phyloP scores from a whole-genome alignment of 2,329 filamentous ascomycete genomes.

The Xylariaceae sp. region DNA sequence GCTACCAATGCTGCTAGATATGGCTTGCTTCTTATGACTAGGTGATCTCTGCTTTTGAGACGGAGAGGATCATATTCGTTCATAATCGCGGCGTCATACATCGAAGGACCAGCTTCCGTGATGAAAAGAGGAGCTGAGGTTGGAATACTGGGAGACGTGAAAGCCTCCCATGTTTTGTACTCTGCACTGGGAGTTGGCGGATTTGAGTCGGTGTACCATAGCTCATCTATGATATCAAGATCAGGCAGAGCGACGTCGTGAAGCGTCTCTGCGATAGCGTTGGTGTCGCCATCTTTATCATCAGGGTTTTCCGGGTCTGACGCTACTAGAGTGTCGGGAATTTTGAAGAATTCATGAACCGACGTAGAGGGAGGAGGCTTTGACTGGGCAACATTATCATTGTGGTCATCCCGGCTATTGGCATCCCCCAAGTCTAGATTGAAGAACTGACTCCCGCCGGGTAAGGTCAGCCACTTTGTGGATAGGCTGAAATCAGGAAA shows the following conservation, averaged over 20 bases:
- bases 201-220: conserved; percentile 44
- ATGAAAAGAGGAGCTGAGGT: conserved; percentile 49
- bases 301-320: conserved; percentile 10
- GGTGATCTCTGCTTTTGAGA: conserved; percentile 35
- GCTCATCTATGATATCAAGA: conserved; percentile 32
- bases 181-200: conserved; percentile 31
- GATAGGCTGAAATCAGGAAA: conserved; percentile 56
- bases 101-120: conserved; percentile 60
- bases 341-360: conserved; percentile 39
- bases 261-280: conserved; percentile 17
- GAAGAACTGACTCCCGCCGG: conserved; percentile 39
- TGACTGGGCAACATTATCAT: conserved; percentile 1
- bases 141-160: conserved; percentile 42
- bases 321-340: conserved; percentile 31
- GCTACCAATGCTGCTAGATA: conserved; percentile 57
- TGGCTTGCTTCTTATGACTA: conserved; percentile 42
- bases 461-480: conserved; percentile 44
- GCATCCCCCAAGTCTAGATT: conserved; percentile 34
- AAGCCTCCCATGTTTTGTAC: conserved; percentile 66
- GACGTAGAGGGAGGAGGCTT: conserved; percentile 11
- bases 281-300: conserved; percentile 6
- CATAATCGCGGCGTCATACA: conserved; percentile 59
- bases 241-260: conserved; percentile 25
- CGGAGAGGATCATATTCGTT: conserved; percentile 37
- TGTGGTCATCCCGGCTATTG: conserved; percentile 3